Evolutionary conservation across 768 basidiomycete genomes (phyloP).

Genomic region (Boletus fagicola): DNA sequence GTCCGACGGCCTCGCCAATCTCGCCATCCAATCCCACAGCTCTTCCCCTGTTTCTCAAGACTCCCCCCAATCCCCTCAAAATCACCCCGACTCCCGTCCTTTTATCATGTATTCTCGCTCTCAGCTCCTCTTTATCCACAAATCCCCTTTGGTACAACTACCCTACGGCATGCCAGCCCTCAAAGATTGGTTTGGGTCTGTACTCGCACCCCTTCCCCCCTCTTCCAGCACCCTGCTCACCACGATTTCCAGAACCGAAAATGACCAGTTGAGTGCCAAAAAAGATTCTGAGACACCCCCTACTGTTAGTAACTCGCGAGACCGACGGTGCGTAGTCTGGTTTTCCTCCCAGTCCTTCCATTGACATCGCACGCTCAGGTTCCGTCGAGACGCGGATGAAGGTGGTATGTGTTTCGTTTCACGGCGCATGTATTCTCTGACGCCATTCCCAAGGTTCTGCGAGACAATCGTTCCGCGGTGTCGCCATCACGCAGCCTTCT

Average conservation of each 20-base stretch:
- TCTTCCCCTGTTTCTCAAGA: conserved; percentile 14
- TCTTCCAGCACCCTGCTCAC: conserved; percentile 20
- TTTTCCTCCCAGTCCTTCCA: not conserved
- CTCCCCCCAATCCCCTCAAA: conserved; percentile 17
- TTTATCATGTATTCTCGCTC: conserved; percentile 67
- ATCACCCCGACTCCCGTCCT: conserved; percentile 33
- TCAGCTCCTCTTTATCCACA: conserved; percentile 65
- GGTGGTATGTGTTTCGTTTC: conserved; percentile 45
- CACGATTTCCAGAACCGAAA: conserved; percentile 45
- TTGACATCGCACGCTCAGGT: conserved; percentile 42
- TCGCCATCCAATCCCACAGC: conserved; percentile 26
- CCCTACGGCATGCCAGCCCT: conserved; percentile 78
- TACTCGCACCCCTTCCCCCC: conserved; percentile 17
- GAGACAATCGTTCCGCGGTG: conserved; percentile 68
- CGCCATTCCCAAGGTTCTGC: conserved; percentile 44
- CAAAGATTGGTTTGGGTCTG: conserved; percentile 88
- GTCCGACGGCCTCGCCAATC: conserved; percentile 33
- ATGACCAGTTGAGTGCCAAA: conserved; percentile 36
- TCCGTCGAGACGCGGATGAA: conserved; percentile 76
- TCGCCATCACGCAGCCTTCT: conserved; percentile 67
- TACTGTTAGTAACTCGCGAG: conserved; percentile 52
- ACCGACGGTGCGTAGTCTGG: conserved; percentile 55
- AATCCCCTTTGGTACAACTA: conserved; percentile 70
- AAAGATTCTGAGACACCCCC: conserved; percentile 64
- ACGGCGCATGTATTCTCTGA: conserved; percentile 5